phyloP scores from a whole-genome alignment of 768 basidiomycete genomes.

The button mushroom (Agaricus bisporus) region DNA sequence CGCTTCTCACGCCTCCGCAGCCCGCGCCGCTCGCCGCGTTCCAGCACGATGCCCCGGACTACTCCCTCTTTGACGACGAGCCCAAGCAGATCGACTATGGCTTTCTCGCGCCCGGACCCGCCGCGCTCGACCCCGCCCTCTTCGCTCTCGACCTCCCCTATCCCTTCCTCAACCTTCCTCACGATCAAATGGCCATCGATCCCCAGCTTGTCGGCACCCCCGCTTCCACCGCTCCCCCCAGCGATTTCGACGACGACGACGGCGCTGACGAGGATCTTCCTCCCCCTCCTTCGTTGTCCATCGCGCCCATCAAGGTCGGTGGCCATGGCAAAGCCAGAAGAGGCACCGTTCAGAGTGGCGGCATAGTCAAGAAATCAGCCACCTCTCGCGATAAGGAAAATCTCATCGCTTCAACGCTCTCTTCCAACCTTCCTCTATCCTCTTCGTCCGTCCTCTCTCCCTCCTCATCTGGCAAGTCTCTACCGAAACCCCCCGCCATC shows the following conservation, averaged over 20 bases:
- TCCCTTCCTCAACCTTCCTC: constrained; percentile 6
- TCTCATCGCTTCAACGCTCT: not conserved
- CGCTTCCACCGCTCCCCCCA: constrained; percentile 24
- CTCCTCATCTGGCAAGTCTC: not conserved
- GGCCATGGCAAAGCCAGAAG: constrained; percentile 57
- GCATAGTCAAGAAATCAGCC: constrained; percentile 55
- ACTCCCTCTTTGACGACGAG: constrained; percentile 42
- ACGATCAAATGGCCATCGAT: constrained; percentile 43
- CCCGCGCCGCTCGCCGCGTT: constrained; percentile 18
- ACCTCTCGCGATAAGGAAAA: constrained; percentile 32
- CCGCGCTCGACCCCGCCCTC: constrained; percentile 7
- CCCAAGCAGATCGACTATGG: constrained; percentile 27
- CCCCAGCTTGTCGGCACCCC: constrained; percentile 73
- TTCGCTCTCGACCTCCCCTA: constrained; percentile 13
- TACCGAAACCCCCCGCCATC: constrained; percentile 9
- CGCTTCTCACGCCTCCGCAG: constrained; percentile 37
- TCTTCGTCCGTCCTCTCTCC: constrained; percentile 9
- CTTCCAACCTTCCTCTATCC: constrained; percentile 12
- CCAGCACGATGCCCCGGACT: constrained; percentile 17
- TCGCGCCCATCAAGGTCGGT: constrained; percentile 49
- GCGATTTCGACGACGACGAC: constrained; percentile 33
- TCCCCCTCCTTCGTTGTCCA: constrained; percentile 26
- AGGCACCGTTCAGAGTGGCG: constrained; percentile 69
- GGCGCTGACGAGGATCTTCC: constrained; percentile 14
- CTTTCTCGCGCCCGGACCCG: constrained; percentile 7